These are phyloP conservation scores for Calonectria montana DNA, from an alignment of 2,329 filamentous ascomycete genomes.

Conservation along the genomic window DNA sequence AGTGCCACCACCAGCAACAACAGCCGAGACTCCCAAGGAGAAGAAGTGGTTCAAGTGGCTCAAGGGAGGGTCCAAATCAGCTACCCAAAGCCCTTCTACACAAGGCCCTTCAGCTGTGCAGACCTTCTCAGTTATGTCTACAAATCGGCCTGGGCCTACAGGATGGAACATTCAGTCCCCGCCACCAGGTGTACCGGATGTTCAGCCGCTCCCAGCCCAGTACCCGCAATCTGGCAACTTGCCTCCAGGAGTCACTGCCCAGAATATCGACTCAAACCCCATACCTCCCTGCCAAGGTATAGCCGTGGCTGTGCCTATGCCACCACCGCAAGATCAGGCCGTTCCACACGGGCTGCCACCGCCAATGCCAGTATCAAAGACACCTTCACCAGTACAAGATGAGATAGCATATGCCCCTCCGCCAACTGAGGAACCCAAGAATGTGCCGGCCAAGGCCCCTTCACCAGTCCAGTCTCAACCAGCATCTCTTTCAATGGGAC, in stretches of 20 bases:
- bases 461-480: neutral
- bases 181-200: neutral
- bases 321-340: neutral
- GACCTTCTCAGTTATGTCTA: neutral
- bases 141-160: neutral
- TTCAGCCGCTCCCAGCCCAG: neutral
- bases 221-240: neutral
- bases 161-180: neutral
- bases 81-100: neutral
- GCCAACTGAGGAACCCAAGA: neutral
- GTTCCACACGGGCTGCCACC: neutral
- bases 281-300: slow-evolving; percentile 4
- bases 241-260: neutral
- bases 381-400: neutral
- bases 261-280: neutral
- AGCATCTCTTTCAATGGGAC: neutral
- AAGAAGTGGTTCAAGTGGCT: slow-evolving; percentile 43
- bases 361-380: neutral
- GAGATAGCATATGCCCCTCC: neutral
- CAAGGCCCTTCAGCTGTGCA: neutral
- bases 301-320: neutral
- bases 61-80: slow-evolving; percentile 38
- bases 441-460: neutral
- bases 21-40: slow-evolving; percentile 31
- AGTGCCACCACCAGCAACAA: slow-evolving; percentile 21